phyloP scores from a whole-genome alignment of 2,329 filamentous ascomycete species.

The Alternaria solani region DNA sequence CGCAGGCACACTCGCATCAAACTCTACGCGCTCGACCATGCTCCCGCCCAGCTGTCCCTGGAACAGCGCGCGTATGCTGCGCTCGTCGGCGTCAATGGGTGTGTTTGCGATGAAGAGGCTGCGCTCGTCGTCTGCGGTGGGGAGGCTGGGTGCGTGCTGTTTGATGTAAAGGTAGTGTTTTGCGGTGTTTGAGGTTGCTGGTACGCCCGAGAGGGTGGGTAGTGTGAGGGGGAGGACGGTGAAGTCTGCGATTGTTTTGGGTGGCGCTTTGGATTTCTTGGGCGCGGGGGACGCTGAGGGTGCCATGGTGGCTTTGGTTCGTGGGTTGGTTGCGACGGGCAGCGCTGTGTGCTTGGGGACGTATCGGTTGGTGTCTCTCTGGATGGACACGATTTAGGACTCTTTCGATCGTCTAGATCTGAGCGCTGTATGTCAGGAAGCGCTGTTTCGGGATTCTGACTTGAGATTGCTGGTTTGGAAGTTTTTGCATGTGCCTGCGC shows the following conservation, averaged over 20 bases:
- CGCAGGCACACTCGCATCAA: conserved; percentile 61
- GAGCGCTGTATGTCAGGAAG: background rate
- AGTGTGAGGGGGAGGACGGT: conserved; percentile 73
- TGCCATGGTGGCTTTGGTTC: conserved; percentile 27
- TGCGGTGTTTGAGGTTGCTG: conserved; percentile 55
- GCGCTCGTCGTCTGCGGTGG: conserved; percentile 70
- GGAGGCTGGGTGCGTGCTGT: conserved; percentile 76
- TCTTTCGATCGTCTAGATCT: background rate
- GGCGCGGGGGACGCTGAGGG: conserved; percentile 22
- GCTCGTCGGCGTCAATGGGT: conserved; percentile 81
- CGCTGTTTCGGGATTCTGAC: background rate
- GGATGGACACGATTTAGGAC: background rate
- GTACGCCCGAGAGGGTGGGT: conserved; percentile 53
- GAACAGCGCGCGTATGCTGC: conserved; percentile 80
- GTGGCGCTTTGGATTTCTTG: conserved; percentile 27
- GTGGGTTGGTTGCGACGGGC: conserved; percentile 7
- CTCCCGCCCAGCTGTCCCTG: conserved; percentile 76
- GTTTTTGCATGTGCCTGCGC: conserved; percentile 2
- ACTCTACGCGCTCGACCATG: conserved; percentile 78
- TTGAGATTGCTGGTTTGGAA: background rate
- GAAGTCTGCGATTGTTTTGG: conserved; percentile 65
- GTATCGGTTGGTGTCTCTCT: background rate
- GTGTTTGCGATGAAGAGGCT: conserved; percentile 92
- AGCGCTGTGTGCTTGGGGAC: background rate
- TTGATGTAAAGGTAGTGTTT: conserved; percentile 89